Evolutionary conservation across 2,329 filamentous ascomycete species (phyloP), one percentile per base, ranked within the genome.

Genomic region (Chrysoporthe austroafricana): DNA sequence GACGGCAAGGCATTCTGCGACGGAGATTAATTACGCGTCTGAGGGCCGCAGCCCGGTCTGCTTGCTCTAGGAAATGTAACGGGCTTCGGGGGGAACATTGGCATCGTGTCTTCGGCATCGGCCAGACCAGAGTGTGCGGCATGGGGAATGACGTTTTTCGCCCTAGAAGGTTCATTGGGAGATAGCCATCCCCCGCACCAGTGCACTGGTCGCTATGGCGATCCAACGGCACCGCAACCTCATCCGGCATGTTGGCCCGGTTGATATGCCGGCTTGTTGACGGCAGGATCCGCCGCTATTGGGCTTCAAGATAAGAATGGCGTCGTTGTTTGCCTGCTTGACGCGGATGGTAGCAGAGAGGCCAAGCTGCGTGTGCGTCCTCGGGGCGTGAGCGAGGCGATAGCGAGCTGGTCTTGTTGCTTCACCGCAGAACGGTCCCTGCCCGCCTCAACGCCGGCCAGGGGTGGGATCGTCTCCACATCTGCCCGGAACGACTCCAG

Each of bases 181-280:
- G 6, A 21, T 11, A 26, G 48, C 48, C 21, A 13, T 52, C 50
- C 50, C 50, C 50, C 26, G 26, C 50, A 54, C 21, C 50, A 54
- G 50, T 34, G 26, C 5, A 32, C 13, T 54, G 21, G 32, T 54
- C 11, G 50, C 50, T 34, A 32, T 16, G 50, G 50, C 50, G 11
- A 54, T 54, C 50, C 50, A 54, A 34, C 50, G 50, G 50, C 50
- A 54, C 50, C 50, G 26, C 50, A 54, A 54, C 50, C 50, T 54
- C 50, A 54, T 54, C 50, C 50, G 50, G 50, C 50, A 54, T 54
- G 26, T 54, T 32, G 50, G 50, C 26, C 50, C 50, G 50, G 21
- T 16, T 6, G 50, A 26, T 14, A 34, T 14, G 21, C 26, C 26
- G 50, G 50, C 4, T 54, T 5, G 4, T 34, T 13, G 32, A 16